phyloP scores from a whole-genome alignment of 768 basidiomycete genomes.

The Boletus subparvulus region DNA sequence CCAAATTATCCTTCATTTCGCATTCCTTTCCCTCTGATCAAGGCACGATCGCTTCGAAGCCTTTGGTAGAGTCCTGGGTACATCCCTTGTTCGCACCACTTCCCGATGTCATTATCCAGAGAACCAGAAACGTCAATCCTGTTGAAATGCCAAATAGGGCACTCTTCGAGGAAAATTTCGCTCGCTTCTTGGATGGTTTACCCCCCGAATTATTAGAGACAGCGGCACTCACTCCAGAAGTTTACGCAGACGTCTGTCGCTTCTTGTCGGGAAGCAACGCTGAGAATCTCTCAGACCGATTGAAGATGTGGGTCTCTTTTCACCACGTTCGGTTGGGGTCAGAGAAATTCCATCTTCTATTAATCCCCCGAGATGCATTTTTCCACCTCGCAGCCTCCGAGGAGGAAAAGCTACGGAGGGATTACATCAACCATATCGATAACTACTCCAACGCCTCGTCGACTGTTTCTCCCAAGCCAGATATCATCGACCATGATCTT shows the following conservation, averaged over 20 bases:
- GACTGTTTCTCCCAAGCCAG: slow-evolving; percentile 18
- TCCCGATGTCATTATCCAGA: slow-evolving; percentile 53
- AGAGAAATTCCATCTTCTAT: slow-evolving; percentile 52
- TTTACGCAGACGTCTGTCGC: slow-evolving; percentile 51
- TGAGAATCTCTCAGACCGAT: slow-evolving; percentile 39
- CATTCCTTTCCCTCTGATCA: slow-evolving; percentile 40
- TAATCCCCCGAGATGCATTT: slow-evolving; percentile 59
- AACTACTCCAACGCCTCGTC: slow-evolving; percentile 5
- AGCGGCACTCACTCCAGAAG: slow-evolving; percentile 53
- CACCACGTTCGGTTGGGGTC: slow-evolving; percentile 66
- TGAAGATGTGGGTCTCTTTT: slow-evolving; percentile 53
- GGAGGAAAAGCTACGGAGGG: slow-evolving; percentile 49
- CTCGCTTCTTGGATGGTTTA: slow-evolving; percentile 49
- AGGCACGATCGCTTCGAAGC: slow-evolving; percentile 38
- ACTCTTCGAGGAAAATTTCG: slow-evolving; percentile 51
- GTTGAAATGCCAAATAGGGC: slow-evolving; percentile 60
- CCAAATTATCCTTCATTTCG: slow-evolving; percentile 45
- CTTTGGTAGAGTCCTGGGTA: slow-evolving; percentile 57
- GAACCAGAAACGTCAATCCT: slow-evolving; percentile 52
- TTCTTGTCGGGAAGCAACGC: slow-evolving; percentile 41
- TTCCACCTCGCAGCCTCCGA: slow-evolving; percentile 50
- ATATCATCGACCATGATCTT: slow-evolving; percentile 20
- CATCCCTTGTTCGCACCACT: slow-evolving; percentile 60
- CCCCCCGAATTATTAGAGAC: slow-evolving; percentile 59
- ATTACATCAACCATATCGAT: slow-evolving; percentile 44